Evolutionary conservation across 805 yeast species (phyloP).

Genomic region (Lipomyces starkeyi): DNA sequence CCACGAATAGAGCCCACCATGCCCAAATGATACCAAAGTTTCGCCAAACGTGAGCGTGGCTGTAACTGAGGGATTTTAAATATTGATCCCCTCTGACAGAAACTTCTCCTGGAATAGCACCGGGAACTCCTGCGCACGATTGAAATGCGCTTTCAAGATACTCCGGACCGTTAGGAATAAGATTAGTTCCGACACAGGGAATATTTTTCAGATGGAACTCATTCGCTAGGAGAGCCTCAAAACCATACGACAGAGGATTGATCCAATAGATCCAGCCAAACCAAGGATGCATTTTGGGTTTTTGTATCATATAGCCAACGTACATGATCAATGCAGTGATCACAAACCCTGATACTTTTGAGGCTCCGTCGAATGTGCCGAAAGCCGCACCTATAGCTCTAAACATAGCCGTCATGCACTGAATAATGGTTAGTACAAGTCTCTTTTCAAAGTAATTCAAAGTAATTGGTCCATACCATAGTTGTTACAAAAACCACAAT

Average conservation of each 20-base stretch:
- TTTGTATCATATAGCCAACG: constrained; percentile 52
- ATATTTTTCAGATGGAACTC: constrained; percentile 52
- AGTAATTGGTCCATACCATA: too few species aligned
- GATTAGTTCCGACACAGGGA: constrained; percentile 45
- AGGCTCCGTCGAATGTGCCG: constrained; percentile 47
- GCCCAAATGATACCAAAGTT: constrained; percentile 12
- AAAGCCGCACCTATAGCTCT: constrained; percentile 52
- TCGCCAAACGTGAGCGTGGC: constrained; percentile 63
- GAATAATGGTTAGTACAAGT: too few species aligned
- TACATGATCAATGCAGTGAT: constrained; percentile 50
- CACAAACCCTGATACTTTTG: constrained; percentile 53
- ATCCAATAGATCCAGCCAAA: constrained; percentile 56
- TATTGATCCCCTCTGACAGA: constrained; percentile 60
- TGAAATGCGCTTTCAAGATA: constrained; percentile 10
- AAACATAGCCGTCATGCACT: constrained; percentile 59
- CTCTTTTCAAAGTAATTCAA: too few species aligned
- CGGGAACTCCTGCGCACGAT: constrained; percentile 53
- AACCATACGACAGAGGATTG: constrained; percentile 53
- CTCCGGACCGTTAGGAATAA: constrained; percentile 52
- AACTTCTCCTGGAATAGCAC: constrained; percentile 58
- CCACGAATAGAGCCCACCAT: constrained; percentile 59
- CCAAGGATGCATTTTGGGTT: constrained; percentile 45
- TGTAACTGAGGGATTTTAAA: constrained; percentile 52
- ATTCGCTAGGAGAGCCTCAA: constrained; percentile 54
- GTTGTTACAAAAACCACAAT: constrained; percentile 55